Conservation (phyloP, 371 early-diverging fungal genomes). For the Syncephalastrum contaminatum region DNA sequence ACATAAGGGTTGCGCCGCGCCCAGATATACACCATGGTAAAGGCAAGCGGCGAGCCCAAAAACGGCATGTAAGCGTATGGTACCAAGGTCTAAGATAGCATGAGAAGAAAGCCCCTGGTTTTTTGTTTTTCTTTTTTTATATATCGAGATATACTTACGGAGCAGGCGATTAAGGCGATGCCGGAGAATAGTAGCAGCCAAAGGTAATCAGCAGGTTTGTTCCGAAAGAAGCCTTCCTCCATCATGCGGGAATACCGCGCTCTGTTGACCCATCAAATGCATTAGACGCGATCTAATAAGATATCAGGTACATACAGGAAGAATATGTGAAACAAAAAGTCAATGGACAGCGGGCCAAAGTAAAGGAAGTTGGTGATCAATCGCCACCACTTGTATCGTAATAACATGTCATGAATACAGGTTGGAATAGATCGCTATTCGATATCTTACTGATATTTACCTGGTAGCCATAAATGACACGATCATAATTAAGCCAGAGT, state of each 20-base stretch:
- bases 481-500: conserved; percentile 76
- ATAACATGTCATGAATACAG: conserved; percentile 9
- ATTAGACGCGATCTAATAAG: not conserved
- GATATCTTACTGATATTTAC: conserved; percentile 36
- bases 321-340: conserved; percentile 93
- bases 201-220: conserved; percentile 87
- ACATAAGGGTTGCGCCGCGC: conserved; percentile 88
- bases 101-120: conserved; percentile 2
- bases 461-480: conserved; percentile 66
- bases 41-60: conserved; percentile 81
- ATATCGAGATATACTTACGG: conserved; percentile 21
- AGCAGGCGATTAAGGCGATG: conserved; percentile 49
- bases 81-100: conserved; percentile 54
- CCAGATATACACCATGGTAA: conserved; percentile 94
- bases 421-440: not conserved
- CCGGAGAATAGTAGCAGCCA: conserved; percentile 81
- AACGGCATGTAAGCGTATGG: conserved; percentile 79
- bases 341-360: conserved; percentile 86
- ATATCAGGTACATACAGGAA: conserved; percentile 69
- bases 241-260: conserved; percentile 88
- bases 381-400: conserved; percentile 83
- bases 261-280: conserved; percentile 32
- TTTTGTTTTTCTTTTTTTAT: conserved; percentile 2
- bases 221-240: conserved; percentile 92
- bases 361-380: conserved; percentile 88